Evolutionary conservation across 2,329 filamentous ascomycete genomes (phyloP), one percentile per base, ranked within the genome.

Genomic region (Aureobasidium pullulans): DNA sequence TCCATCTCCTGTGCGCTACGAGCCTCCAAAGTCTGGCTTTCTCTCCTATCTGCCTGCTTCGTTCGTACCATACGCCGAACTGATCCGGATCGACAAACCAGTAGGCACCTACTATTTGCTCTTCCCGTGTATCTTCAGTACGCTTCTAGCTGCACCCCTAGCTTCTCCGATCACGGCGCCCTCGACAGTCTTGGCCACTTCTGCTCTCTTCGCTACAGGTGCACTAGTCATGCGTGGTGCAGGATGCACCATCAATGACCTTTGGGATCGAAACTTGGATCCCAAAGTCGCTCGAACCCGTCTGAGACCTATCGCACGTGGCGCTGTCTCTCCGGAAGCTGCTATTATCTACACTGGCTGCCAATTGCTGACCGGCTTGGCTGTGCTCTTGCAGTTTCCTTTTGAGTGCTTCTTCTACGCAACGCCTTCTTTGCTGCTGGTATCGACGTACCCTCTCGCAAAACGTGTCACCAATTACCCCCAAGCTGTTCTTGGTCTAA

Each of bases 391-490:
- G 13, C 89, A 92, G 68, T 89, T 95, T 60, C 89, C 90, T 1
- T 70, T 78, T 2, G 72, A 82, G 44, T 94, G 89, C 67, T 82
- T 95, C 58, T 89, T 81, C 72, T 94, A 92, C 68, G 90, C 82
- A 29, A 83, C 88, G 3, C 89, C 90, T 0, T 90, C 86, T 62
- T 77, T 96, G 40, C 68, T 87, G 1, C 76, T 95, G 8, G 89
- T 95, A 6, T 83, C 83, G 3, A 77, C 81, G 1, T 96, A 96
- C 69, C 90, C 91, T 13, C 76, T 96, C 16, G 89, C 89, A 10
- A 96, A 96, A 75, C 81, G 91, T 36, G 81, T 95, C 29, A 96
- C 90, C 0, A 85, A 96, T 71, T 96, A 95, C 70, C 90, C 90
- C 2, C 90, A 96, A 70, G 82, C 87, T 62, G 85, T 95, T 8